Conservation (phyloP, 306 rosid genomes). For the Glycine soja region DNA sequence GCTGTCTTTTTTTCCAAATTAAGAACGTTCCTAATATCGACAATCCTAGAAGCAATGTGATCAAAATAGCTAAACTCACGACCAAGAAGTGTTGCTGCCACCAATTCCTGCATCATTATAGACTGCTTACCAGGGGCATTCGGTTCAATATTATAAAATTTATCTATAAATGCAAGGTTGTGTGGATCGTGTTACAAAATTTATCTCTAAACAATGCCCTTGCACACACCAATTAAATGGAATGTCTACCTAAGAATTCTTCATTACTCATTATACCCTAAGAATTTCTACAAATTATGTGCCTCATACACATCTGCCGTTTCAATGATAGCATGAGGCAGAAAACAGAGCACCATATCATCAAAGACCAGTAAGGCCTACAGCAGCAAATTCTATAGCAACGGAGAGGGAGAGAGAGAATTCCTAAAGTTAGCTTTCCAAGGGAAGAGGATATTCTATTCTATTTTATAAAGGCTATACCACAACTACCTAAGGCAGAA, state of each 20-base stretch:
- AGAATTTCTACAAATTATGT: slow-evolving; percentile 7
- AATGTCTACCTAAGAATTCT: slow-evolving; percentile 4
- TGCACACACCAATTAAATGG: slow-evolving; percentile 3
- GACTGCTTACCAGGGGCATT: slow-evolving; percentile 14
- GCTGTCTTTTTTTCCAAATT: slow-evolving; percentile 69
- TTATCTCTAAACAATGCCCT: background rate
- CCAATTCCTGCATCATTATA: slow-evolving; percentile 67
- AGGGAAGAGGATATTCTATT: background rate
- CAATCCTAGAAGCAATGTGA: slow-evolving; percentile 59
- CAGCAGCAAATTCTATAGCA: background rate
- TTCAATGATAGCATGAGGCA: background rate
- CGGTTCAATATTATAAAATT: slow-evolving; percentile 26
- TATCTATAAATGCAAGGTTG: slow-evolving; percentile 3
- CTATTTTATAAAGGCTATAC: background rate
- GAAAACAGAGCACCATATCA: background rate
- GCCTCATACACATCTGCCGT: background rate
- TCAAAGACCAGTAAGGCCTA: background rate
- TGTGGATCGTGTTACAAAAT: background rate
- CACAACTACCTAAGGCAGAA: background rate
- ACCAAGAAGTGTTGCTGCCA: slow-evolving; percentile 61
- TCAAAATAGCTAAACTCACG: slow-evolving; percentile 55
- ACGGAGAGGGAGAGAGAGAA: background rate
- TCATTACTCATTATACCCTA: slow-evolving; percentile 4
- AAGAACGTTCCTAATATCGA: slow-evolving; percentile 64
- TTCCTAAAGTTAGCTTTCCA: background rate